phyloP scores from a whole-genome alignment of 106 monocot species.

The Platanthera guangdongensis region DNA sequence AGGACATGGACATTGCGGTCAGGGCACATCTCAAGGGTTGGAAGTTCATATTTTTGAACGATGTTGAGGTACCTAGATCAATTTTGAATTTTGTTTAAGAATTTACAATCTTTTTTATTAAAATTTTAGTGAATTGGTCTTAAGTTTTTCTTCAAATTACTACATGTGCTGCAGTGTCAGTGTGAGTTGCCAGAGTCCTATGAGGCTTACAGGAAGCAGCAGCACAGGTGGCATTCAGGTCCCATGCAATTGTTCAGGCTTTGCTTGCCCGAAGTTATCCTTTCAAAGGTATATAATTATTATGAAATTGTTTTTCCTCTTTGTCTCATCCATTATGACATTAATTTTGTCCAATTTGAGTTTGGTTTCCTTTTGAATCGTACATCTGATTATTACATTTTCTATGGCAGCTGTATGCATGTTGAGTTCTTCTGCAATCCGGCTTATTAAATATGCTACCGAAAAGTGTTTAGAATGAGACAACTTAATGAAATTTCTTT shows the following conservation, averaged over 20 bases:
- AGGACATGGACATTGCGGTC: conserved; percentile 9
- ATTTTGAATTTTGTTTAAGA: not conserved
- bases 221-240: conserved; percentile 96
- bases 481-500: not conserved
- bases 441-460: not conserved
- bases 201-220: conserved; percentile 92
- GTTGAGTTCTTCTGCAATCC: not conserved
- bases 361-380: not conserved
- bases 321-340: not conserved
- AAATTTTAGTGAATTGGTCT: not conserved
- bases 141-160: not conserved
- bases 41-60: conserved; percentile 93
- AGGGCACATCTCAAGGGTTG: conserved; percentile 74
- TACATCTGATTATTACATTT: not conserved
- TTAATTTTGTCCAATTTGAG: not conserved
- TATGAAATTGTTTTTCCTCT: not conserved
- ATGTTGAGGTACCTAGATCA: conserved; percentile 64
- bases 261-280: conserved; percentile 70
- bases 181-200: conserved; percentile 94
- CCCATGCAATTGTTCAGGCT: conserved; percentile 95
- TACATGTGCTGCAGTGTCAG: conserved; percentile 47
- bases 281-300: conserved; percentile 48
- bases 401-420: not conserved
- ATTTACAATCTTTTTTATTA: not conserved
- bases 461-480: not conserved